phyloP scores from a whole-genome alignment of 768 basidiomycete genomes.

The Gelatoporia subvermispora region DNA sequence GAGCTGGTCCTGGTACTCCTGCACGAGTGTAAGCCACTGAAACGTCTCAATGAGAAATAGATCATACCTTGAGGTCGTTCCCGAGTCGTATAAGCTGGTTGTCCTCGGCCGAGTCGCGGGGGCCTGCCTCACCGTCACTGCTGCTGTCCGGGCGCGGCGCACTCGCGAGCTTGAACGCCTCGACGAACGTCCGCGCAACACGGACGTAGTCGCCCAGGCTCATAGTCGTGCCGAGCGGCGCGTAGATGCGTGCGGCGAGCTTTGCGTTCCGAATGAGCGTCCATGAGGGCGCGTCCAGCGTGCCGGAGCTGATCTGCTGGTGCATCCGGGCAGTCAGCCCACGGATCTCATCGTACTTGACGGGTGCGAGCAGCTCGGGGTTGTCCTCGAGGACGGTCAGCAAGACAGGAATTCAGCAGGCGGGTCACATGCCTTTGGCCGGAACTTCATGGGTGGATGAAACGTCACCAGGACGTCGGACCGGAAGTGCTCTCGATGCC shows the following conservation, averaged over 20 bases:
- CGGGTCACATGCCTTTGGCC: constrained; percentile 42
- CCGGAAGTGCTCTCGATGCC: constrained; percentile 83
- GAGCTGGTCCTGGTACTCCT: constrained; percentile 76
- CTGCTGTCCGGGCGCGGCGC: constrained; percentile 8
- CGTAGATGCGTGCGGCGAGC: constrained; percentile 76
- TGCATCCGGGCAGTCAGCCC: constrained; percentile 58
- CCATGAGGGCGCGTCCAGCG: constrained; percentile 85
- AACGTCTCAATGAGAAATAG: not conserved
- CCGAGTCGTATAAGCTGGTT: constrained; percentile 25
- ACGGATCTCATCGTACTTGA: constrained; percentile 58
- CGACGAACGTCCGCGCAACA: constrained; percentile 68
- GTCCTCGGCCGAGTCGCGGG: constrained; percentile 19
- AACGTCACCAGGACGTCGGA: constrained; percentile 85
- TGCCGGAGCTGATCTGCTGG: constrained; percentile 67
- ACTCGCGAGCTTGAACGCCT: constrained; percentile 54
- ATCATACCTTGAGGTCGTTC: constrained; percentile 55
- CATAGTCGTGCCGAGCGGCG: constrained; percentile 84
- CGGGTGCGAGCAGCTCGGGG: constrained; percentile 66
- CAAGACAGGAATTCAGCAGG: not conserved
- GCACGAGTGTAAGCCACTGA: not conserved
- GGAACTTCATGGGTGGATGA: constrained; percentile 63
- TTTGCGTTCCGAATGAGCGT: constrained; percentile 69
- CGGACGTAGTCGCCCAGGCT: constrained; percentile 81
- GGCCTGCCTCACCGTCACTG: constrained; percentile 14
- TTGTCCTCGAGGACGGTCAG: constrained; percentile 42